A percentile compares a stretch with the other conserved stretches of the same genome.
Conservation (phyloP, 495 filamentous ascomycete species). For the Lasiosphaeria miniovina region DNA sequence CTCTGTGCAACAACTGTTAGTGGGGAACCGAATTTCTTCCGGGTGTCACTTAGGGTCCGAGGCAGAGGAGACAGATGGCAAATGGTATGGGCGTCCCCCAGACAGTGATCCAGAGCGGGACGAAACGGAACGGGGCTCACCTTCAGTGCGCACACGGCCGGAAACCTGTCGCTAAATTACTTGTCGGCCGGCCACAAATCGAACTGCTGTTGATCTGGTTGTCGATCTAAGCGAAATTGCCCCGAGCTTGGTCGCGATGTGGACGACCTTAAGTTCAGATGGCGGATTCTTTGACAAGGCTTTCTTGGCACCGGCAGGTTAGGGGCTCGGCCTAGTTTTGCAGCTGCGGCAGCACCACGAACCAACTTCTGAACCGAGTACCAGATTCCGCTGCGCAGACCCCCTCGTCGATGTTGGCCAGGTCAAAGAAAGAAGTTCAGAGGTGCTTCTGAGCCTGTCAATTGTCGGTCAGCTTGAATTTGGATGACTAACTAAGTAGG, state of each 20-base stretch:
- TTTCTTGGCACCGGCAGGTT: background rate
- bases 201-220: no score
- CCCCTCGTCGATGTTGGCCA: background rate
- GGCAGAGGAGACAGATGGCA: no score
- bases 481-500: background rate
- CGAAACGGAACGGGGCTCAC: no score
- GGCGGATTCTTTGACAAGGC: constrained; percentile 26
- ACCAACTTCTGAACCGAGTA: background rate
- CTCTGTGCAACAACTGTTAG: no score
- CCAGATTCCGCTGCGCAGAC: background rate
- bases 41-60: no score
- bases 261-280: constrained; percentile 28
- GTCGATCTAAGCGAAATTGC: background rate
- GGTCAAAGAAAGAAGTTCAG: constrained; percentile 3
- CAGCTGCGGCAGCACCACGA: background rate
- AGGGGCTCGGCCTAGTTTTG: background rate
- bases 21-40: no score
- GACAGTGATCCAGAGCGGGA: no score
- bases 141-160: background rate
- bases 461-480: constrained; percentile 10
- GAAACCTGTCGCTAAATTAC: background rate
- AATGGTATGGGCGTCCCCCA: no score
- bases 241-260: background rate
- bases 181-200: background rate
- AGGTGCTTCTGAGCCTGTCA: background rate